Conservation (phyloP, 2,329 filamentous ascomycete species). For the Ophidiomyces ophidiicola region DNA sequence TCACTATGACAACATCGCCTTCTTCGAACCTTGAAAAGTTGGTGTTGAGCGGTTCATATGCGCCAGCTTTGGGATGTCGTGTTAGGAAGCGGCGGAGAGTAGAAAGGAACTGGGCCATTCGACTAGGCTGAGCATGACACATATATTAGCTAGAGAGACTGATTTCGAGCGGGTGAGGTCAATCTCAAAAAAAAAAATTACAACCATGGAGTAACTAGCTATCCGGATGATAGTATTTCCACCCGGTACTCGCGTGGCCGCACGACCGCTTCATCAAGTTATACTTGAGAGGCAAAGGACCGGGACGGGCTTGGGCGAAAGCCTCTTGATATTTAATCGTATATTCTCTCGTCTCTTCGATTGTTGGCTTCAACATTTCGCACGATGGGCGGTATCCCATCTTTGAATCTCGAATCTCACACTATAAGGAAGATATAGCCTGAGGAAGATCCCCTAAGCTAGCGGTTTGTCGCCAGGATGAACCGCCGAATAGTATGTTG, state of each 20-base stretch:
- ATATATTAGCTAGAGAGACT: no score
- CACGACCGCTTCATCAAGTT: no score
- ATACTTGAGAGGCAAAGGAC: no score
- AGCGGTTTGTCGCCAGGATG: constrained; percentile 23
- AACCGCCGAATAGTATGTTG: constrained; percentile 33
- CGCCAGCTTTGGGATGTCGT: constrained; percentile 4
- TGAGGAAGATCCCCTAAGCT: neutral
- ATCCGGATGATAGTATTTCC: no score
- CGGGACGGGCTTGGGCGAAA: no score
- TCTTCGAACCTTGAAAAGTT: constrained; percentile 32
- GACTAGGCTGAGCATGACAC: neutral
- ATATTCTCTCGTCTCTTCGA: neutral
- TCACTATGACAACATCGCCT: constrained; percentile 34
- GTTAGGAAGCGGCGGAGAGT: constrained; percentile 10
- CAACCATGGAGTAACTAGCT: no score
- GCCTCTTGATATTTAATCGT: no score
- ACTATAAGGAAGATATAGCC: constrained; percentile 8
- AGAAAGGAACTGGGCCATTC: constrained; percentile 13
- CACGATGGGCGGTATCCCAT: constrained; percentile 11
- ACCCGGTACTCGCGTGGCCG: no score
- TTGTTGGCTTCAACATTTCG: neutral
- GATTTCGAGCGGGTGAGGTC: no score
- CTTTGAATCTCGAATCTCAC: neutral
- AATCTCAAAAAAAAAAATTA: no score
- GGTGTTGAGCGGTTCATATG: constrained; percentile 24